Base-by-base conservation (phyloP, 164 flowering plant genomes). In the Taxillus chinensis region DNA sequence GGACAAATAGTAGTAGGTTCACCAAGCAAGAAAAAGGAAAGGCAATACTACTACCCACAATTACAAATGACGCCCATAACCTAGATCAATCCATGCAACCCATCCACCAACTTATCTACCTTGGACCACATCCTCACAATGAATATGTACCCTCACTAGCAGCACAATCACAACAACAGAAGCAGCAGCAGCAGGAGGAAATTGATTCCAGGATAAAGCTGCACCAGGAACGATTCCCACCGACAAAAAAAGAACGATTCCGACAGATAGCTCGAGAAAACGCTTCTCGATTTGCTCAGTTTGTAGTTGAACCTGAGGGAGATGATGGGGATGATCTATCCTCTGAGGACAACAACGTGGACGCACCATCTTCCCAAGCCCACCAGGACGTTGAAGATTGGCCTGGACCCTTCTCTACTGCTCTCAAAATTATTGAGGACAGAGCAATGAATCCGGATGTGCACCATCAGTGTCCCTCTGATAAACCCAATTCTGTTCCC, bases 391-490 rank as follows among this genome's bases (percentile, higher is more conserved):
- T 63, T 39, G 93, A 86, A 71, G 96, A 87, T 73, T 90, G 96
- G 96, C 93, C 96, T n/a, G 96, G 96, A 59, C 93, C 93, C 12
- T 92, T 92, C 71, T 83, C 93, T 13, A 90, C 96, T 62, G 96
- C 98, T 43, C 71, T 84, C 86, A 85, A 79, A 65, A 89, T 90
- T 64, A 78, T 83, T 43, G 80, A 61, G 68, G 92, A 83, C 43
- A 74, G 95, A 39, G 75, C 49, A 14, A 55, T 37, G 52, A 82
- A 74, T 52, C 42, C 50, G 57, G 66, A 65, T 40, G 39, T 42
- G 57, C 73, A 42, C 38, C 67, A 43, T 52, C 65, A 5, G 9
- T 17, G 66, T 16, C 49, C 62, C 27, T 56, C 52, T 8, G 55
- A 39, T 2, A 63, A 69, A 64, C 41, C 53, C n/a, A 61, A 57